These are phyloP conservation scores for Parastagonospora nodorum DNA, from an alignment of 2,329 filamentous ascomycete genomes.

Conservation along the genomic window DNA sequence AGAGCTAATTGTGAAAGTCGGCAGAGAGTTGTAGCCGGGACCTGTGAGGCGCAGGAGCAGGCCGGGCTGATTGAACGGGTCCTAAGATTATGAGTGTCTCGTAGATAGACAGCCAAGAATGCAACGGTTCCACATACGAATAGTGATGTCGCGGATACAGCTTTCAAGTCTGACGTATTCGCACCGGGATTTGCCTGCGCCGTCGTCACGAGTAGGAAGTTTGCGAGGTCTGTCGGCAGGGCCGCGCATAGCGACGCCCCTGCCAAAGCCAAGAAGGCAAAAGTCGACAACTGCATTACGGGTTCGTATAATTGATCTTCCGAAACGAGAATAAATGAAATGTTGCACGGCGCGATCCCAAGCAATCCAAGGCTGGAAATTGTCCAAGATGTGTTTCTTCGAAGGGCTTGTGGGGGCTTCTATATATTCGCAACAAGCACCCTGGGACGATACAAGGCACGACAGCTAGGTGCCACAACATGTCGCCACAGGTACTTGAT, in stretches of 20 bases:
- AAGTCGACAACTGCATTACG: constrained; percentile 19
- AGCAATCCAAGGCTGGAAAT: neutral
- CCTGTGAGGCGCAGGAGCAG: constrained; percentile 47
- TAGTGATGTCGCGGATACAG: constrained; percentile 47
- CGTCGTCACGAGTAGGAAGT: constrained; percentile 51
- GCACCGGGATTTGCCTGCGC: constrained; percentile 24
- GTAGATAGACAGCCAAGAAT: neutral
- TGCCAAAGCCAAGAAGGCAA: constrained; percentile 7
- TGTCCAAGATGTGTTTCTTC: neutral
- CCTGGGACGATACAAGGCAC: neutral
- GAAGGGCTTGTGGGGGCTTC: neutral
- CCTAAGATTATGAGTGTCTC: constrained; percentile 12
- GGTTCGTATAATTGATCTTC: neutral
- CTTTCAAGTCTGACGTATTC: constrained; percentile 39
- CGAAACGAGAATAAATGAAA: neutral
- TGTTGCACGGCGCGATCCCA: neutral
- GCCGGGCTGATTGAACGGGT: constrained; percentile 40
- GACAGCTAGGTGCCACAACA: constrained; percentile 9
- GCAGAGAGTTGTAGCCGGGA: constrained; percentile 47
- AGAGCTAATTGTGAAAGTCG: constrained; percentile 44
- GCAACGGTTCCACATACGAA: constrained; percentile 28
- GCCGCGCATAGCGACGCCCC: constrained; percentile 11
- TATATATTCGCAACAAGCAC: constrained; percentile 6
- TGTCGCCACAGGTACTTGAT: constrained; percentile 4
- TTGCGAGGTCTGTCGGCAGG: constrained; percentile 18